Evolutionary conservation across 345 rosid species (phyloP).

Genomic region (Jatropha curcas): DNA sequence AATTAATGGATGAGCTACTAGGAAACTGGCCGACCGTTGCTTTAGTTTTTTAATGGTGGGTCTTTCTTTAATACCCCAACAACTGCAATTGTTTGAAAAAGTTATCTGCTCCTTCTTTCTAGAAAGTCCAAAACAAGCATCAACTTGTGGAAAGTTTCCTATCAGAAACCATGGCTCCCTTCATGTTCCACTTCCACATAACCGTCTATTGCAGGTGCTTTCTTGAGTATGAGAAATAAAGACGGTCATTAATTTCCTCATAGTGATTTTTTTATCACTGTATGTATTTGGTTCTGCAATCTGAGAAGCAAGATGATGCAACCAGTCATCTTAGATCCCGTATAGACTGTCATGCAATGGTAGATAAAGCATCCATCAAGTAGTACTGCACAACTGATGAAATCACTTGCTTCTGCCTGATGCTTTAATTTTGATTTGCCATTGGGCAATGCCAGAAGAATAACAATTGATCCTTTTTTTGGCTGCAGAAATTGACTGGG

Average conservation of each 20-base stretch:
- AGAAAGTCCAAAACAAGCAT: constrained; percentile 2
- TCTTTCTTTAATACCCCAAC: background rate
- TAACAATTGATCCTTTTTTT: constrained; percentile 22
- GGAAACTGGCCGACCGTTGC: background rate
- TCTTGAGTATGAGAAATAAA: background rate
- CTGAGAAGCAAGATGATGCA: background rate
- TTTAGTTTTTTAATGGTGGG: background rate
- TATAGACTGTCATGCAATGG: constrained; percentile 1
- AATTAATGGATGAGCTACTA: background rate
- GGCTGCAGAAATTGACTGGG: constrained; percentile 83
- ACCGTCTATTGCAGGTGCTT: background rate
- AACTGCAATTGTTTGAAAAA: background rate
- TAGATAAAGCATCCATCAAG: background rate
- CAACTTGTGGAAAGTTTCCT: background rate
- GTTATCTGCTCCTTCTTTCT: background rate
- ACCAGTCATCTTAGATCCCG: constrained; percentile 1
- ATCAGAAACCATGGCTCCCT: background rate
- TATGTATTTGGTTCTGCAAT: background rate
- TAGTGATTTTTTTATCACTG: background rate
- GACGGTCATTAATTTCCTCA: background rate
- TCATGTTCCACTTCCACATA: background rate
- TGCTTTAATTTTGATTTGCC: background rate
- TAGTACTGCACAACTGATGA: background rate
- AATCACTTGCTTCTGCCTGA: background rate
- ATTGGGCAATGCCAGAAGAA: constrained; percentile 13